phyloP scores from a whole-genome alignment of 768 basidiomycete genomes.

The Phlegmacium glaucopus region DNA sequence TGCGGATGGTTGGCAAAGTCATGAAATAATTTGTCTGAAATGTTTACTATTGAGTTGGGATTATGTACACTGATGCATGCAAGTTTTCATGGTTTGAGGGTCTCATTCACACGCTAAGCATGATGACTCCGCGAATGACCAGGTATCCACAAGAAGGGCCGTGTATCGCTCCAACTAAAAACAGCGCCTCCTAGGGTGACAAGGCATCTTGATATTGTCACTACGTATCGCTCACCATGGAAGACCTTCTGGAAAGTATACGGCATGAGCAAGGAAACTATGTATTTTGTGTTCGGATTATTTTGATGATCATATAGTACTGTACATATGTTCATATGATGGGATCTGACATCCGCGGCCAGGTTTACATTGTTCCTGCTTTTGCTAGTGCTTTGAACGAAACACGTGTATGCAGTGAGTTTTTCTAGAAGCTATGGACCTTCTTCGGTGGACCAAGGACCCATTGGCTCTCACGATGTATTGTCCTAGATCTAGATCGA shows the following conservation, averaged over 20 bases:
- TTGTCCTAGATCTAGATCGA: neutral
- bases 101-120: neutral
- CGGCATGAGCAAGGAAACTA: neutral
- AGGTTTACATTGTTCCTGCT: too few relatives aligned
- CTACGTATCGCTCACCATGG: too few relatives aligned
- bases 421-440: too few relatives aligned
- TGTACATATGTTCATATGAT: neutral
- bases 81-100: too few relatives aligned
- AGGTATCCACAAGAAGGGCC: constrained; percentile 7
- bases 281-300: neutral
- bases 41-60: too few relatives aligned
- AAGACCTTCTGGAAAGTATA: too few relatives aligned
- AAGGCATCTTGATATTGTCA: neutral
- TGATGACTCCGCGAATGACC: neutral
- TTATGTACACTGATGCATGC: too few relatives aligned
- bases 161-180: constrained; percentile 5
- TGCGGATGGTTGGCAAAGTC: neutral
- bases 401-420: too few relatives aligned
- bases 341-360: neutral
- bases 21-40: too few relatives aligned
- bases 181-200: constrained; percentile 1
- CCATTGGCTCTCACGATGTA: too few relatives aligned
- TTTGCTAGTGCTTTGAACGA: too few relatives aligned
- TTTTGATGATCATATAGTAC: neutral
- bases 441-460: too few relatives aligned